Base-by-base conservation (phyloP, 805 yeast genomes). In the Candida vaughaniae region DNA sequence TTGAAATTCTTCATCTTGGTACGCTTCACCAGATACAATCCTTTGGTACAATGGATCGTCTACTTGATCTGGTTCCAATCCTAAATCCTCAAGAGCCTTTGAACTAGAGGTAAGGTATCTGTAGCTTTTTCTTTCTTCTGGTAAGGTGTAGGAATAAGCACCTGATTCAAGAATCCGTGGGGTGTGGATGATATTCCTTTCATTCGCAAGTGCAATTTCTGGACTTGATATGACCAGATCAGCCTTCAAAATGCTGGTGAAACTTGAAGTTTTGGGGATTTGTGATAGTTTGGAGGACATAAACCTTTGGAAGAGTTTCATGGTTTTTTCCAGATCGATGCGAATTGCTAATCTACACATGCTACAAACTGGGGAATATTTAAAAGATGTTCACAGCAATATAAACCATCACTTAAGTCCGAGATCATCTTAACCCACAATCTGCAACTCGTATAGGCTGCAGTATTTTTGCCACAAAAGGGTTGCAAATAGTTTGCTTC, bases 71-170 rank as follows among this genome's bases (percentile, higher is more conserved):
- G 48, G 47, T 9, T 56, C 63, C 6, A 90, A 56, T 0, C 83
- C 83, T 17, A 91, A 62, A 44, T 82, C 87, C 1, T 53, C 50
- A 28, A 87, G 51, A 0, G 95, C 93, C 0, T 61, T 60, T 0
- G 69, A 70, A 15, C 90, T 80, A 0, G 80, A 73, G 11, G 82
- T 60, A 16, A 88, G 49, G 41, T 78, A 75, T 47, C 64, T 58
- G 52, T 79, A 73, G 48, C 64, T 62, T 40, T 72, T 69, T 42
- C 90, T 59, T 20, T 49, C 51, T 29, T 79, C 85, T 0, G 99
- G 98, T 2, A 72, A 48, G 1, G 84, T 72, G 72, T 78, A 91
- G 2, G 93, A 78, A 55, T 72, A 91, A 17, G 80, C 79, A 3
- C 95, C 95, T 2, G 69, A 69, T 23, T 66, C 52, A 16, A 69